Evolutionary conservation across 352 stramenopile species (phyloP).

Genomic region (Plasmopara viticola): DNA sequence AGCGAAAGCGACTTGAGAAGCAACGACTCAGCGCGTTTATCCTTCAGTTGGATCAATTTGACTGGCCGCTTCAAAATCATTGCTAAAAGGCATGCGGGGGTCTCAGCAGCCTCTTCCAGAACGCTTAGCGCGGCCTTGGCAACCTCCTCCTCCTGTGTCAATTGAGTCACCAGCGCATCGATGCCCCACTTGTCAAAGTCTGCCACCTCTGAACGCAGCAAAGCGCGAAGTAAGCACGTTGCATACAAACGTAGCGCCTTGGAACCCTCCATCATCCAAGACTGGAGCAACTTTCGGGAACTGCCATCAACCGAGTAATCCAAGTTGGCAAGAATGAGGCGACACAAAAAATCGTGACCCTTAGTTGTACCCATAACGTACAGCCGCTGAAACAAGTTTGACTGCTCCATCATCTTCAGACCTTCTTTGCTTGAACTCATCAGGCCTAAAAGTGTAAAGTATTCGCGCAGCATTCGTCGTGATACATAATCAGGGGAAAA

Average conservation of each 20-base stretch:
- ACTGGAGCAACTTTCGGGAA: constrained; percentile 80
- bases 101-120: constrained; percentile 81
- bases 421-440: constrained; percentile 88
- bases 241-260: constrained; percentile 81
- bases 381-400: constrained; percentile 82
- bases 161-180: constrained; percentile 75
- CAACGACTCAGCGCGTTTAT: constrained; percentile 74
- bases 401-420: constrained; percentile 88
- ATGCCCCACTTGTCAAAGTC: constrained; percentile 88
- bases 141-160: constrained; percentile 82
- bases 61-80: constrained; percentile 80
- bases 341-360: constrained; percentile 85
- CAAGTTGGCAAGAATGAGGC: constrained; percentile 81
- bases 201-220: constrained; percentile 78
- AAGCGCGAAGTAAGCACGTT: constrained; percentile 72
- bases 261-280: constrained; percentile 83
- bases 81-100: constrained; percentile 68
- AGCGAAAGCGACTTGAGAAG: constrained; percentile 82
- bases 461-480: constrained; percentile 82
- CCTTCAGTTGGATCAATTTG: constrained; percentile 71
- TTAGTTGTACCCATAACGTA: constrained; percentile 85
- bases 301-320: constrained; percentile 86
- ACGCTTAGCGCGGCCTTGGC: constrained; percentile 83
- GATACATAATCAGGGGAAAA: constrained; percentile 85
- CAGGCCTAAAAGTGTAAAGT: constrained; percentile 81